These are phyloP conservation scores for Trichoderma koningiopsis DNA, from an alignment of 2,329 filamentous ascomycete species.

Conservation along the genomic window DNA sequence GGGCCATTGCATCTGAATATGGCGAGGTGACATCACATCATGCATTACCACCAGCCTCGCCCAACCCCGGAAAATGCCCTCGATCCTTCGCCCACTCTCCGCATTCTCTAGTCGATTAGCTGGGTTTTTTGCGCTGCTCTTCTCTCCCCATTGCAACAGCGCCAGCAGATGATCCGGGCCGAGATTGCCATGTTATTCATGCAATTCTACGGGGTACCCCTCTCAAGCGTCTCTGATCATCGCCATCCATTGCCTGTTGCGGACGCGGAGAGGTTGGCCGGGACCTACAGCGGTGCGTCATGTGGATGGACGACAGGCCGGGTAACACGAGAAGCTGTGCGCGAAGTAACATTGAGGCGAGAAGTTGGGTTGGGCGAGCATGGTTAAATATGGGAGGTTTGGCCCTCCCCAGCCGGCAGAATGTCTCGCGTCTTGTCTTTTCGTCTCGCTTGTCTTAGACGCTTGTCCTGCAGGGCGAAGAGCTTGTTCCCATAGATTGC, in stretches of 20 bases:
- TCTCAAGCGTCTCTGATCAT: constrained; percentile 15
- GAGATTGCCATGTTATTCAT: not conserved
- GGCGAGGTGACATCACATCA: not conserved
- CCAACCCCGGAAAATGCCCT: not conserved
- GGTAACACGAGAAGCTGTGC: constrained; percentile 9
- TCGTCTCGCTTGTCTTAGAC: not conserved
- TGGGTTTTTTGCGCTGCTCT: not conserved
- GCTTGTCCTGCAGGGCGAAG: not conserved
- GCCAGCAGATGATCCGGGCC: not conserved
- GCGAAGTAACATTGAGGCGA: not conserved
- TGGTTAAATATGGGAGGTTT: constrained; percentile 1
- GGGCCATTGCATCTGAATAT: not conserved
- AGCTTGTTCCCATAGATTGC: not conserved
- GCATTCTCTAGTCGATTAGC: not conserved
- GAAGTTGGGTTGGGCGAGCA: not conserved
- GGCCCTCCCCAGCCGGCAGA: not conserved
- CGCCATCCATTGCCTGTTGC: constrained; percentile 16
- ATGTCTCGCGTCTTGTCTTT: constrained; percentile 7
- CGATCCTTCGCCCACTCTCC: constrained; percentile 8
- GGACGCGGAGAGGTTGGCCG: constrained; percentile 13
- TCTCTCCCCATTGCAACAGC: not conserved
- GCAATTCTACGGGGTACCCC: not conserved
- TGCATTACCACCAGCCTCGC: not conserved
- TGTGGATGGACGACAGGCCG: constrained; percentile 11
- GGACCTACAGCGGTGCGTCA: constrained; percentile 14